These are phyloP conservation scores for Peltaster fructicola DNA, from an alignment of 2,329 filamentous ascomycete genomes.

Conservation along the genomic window DNA sequence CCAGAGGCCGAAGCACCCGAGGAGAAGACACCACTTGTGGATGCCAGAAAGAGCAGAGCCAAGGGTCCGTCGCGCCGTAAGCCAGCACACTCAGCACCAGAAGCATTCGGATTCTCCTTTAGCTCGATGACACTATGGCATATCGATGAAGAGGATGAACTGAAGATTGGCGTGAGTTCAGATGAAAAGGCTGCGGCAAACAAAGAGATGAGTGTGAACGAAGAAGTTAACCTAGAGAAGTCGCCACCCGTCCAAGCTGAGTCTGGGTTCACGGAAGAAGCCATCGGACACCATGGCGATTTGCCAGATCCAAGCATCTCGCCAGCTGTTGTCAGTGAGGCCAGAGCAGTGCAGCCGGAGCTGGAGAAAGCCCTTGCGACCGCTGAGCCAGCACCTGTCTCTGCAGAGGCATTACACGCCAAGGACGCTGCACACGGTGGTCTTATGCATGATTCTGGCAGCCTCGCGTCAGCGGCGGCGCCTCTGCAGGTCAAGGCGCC, in stretches of 20 bases:
- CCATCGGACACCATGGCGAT: constrained; percentile 10
- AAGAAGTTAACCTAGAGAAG: no score
- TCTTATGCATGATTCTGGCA: no score
- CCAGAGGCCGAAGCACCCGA: constrained; percentile 37
- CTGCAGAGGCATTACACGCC: constrained; percentile 9
- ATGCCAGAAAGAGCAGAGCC: constrained; percentile 80
- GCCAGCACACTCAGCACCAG: constrained; percentile 41
- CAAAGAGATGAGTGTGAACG: no score
- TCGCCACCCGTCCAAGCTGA: constrained; percentile 8
- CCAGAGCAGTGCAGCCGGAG: constrained; percentile 6
- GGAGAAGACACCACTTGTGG: constrained; percentile 58
- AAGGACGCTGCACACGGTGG: constrained; percentile 4
- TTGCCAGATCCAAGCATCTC: constrained; percentile 7
- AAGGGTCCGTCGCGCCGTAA: constrained; percentile 69
- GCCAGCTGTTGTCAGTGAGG: constrained; percentile 5
- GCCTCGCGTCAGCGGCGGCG: no score
- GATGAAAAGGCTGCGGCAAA: no score
- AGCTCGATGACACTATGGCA: constrained; percentile 23
- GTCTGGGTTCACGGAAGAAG: no score
- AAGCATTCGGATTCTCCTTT: constrained; percentile 27
- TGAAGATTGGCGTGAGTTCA: no score
- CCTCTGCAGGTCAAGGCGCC: constrained; percentile 13
- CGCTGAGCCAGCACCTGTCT: constrained; percentile 5
- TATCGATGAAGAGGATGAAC: constrained; percentile 24
- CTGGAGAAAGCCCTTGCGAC: constrained; percentile 9